phyloP scores from a whole-genome alignment of 2,329 filamentous ascomycete genomes.

The Diplodia scrobiculata region DNA sequence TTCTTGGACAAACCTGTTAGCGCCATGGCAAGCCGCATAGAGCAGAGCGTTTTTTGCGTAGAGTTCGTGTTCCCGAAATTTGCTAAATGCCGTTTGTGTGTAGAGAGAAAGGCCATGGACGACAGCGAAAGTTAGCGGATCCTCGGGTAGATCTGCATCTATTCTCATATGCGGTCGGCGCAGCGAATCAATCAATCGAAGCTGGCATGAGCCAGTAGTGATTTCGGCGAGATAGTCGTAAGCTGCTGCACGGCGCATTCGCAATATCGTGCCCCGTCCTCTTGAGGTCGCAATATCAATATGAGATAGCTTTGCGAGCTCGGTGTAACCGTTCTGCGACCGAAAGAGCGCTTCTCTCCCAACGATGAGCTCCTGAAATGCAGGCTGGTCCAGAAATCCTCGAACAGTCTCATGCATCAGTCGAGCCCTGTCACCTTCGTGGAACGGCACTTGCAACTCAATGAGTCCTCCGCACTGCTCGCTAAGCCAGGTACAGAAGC shows the following conservation, averaged over 20 bases:
- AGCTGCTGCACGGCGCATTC: too few relatives aligned
- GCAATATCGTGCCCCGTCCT: too few relatives aligned
- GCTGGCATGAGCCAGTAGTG: not conserved
- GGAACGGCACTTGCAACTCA: not conserved
- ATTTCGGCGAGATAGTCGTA: not conserved
- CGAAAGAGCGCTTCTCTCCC: not conserved
- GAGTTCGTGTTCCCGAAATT: not conserved
- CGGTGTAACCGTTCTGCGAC: not conserved
- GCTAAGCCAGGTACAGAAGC: not conserved
- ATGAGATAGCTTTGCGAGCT: not conserved
- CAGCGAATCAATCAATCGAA: not conserved
- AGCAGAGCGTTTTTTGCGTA: not conserved
- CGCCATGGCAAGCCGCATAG: not conserved
- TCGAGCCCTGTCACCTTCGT: not conserved
- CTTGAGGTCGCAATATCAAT: too few relatives aligned
- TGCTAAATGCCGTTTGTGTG: not conserved
- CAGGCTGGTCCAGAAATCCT: not conserved
- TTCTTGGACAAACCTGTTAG: not conserved
- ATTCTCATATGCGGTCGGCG: not conserved
- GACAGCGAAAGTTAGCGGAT: not conserved
- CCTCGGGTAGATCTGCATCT: not conserved
- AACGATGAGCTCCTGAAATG: not conserved
- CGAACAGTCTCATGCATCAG: constrained; percentile 5
- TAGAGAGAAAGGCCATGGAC: not conserved
- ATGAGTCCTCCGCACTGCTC: not conserved